phyloP scores from a whole-genome alignment of 2,329 filamentous ascomycete genomes.

The Setomelanomma holmii region DNA sequence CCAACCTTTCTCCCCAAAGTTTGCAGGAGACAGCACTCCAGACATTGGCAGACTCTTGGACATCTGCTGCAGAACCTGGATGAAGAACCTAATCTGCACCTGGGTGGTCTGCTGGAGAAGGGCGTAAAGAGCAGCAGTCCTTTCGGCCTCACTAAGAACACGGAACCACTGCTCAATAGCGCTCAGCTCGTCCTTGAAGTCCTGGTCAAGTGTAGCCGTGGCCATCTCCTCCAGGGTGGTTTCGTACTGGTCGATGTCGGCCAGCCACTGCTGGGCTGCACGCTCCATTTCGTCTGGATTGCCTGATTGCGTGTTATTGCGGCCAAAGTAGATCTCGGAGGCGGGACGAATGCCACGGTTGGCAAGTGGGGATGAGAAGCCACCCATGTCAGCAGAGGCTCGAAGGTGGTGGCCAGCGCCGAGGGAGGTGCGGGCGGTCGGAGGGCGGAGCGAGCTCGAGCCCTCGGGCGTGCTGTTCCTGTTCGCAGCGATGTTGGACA shows the following conservation, averaged over 20 bases:
- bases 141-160: constrained; percentile 93
- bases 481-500: constrained; percentile 68
- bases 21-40: constrained; percentile 89
- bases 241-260: constrained; percentile 98
- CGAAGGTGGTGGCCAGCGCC: constrained; percentile 85
- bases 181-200: constrained; percentile 98
- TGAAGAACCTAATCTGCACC: constrained; percentile 98
- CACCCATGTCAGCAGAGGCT: constrained; percentile 94
- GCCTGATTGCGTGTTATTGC: constrained; percentile 70
- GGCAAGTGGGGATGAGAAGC: constrained; percentile 74
- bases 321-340: constrained; percentile 90
- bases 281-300: constrained; percentile 88
- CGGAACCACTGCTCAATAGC: constrained; percentile 99
- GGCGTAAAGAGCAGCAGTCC: constrained; percentile 93
- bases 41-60: constrained; percentile 98
- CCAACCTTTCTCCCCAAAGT: constrained; percentile 90
- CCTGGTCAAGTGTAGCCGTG: constrained; percentile 95
- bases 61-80: constrained; percentile 98
- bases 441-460: constrained; percentile 81
- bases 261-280: constrained; percentile 97
- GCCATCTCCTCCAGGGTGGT: constrained; percentile 99
- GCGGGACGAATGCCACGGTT: constrained; percentile 86
- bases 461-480: constrained; percentile 97
- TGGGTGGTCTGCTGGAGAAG: constrained; percentile 97
- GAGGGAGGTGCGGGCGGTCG: constrained; percentile 76